Evolutionary conservation across 2,329 filamentous ascomycete genomes (phyloP).

Genomic region (Cryphonectria nitschkei): DNA sequence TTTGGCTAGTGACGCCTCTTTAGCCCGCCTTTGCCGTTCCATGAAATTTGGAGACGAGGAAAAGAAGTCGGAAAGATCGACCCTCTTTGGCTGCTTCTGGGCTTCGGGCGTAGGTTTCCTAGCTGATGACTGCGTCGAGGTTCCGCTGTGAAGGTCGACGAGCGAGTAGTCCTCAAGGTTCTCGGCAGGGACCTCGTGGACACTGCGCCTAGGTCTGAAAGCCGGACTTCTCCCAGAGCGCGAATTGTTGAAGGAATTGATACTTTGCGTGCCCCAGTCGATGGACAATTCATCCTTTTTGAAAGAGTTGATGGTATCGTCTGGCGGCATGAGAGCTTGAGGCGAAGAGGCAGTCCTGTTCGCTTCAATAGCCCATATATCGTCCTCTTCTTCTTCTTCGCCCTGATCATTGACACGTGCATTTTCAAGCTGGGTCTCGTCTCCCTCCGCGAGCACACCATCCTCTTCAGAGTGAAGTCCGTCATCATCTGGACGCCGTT

Average conservation of each 20-base stretch:
- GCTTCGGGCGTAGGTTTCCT: constrained; percentile 31
- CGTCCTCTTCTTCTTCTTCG: constrained; percentile 50
- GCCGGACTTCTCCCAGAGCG: constrained; percentile 15
- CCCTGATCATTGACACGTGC: constrained; percentile 28
- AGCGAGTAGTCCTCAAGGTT: constrained; percentile 28
- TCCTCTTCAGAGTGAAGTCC: not conserved
- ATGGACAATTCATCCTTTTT: constrained; percentile 38
- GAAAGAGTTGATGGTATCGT: constrained; percentile 32
- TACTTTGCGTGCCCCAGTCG: constrained; percentile 29
- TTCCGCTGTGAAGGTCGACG: constrained; percentile 22
- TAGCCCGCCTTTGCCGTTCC: constrained; percentile 26
- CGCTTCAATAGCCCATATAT: constrained; percentile 64
- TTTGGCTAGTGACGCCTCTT: constrained; percentile 14
- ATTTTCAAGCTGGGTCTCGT: constrained; percentile 20
- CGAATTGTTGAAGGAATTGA: constrained; percentile 15
- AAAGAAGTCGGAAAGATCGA: constrained; percentile 60
- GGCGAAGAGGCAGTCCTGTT: constrained; percentile 46
- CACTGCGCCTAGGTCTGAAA: constrained; percentile 15
- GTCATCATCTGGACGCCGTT: not conserved
- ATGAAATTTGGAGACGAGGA: constrained; percentile 51
- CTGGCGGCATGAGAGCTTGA: constrained; percentile 30
- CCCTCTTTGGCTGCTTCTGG: constrained; percentile 41
- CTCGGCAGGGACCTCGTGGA: constrained; percentile 10
- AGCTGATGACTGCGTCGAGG: constrained; percentile 38
- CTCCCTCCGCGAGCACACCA: constrained; percentile 18